Conservation (phyloP, 768 basidiomycete genomes). For the Mycena kentingensis region DNA sequence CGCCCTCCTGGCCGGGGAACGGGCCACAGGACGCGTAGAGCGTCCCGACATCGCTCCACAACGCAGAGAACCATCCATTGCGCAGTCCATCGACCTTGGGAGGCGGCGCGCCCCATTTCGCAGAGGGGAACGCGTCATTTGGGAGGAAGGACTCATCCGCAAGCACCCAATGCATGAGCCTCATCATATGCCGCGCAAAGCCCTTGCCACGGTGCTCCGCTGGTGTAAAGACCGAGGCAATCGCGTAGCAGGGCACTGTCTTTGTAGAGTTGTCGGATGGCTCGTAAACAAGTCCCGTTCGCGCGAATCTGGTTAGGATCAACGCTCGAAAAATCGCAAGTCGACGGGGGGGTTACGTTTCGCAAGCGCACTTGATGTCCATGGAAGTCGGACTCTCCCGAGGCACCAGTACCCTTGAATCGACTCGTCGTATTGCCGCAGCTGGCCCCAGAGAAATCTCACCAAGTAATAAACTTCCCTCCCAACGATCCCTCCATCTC, state of each 20-base stretch:
- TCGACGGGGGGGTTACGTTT: constrained; percentile 59
- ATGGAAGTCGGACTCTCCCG: constrained; percentile 50
- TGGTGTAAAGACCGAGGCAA: constrained; percentile 62
- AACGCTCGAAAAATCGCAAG: not conserved
- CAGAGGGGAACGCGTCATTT: constrained; percentile 26
- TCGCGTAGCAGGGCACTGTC: constrained; percentile 47
- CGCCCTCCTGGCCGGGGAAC: constrained; percentile 28
- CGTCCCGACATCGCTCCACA: constrained; percentile 57
- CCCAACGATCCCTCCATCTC: constrained; percentile 44
- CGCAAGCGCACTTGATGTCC: constrained; percentile 61
- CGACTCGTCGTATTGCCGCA: not conserved
- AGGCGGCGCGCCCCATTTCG: constrained; percentile 50
- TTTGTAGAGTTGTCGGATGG: constrained; percentile 22
- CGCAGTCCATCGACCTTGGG: constrained; percentile 33
- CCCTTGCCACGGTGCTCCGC: constrained; percentile 51
- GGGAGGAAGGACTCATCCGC: constrained; percentile 33
- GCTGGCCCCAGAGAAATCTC: not conserved
- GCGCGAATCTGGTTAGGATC: constrained; percentile 30
- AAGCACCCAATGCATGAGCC: constrained; percentile 59
- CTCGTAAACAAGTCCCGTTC: constrained; percentile 33
- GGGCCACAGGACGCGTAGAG: constrained; percentile 50
- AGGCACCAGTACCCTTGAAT: constrained; percentile 57
- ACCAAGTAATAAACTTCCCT: constrained; percentile 56
- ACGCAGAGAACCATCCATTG: constrained; percentile 47
- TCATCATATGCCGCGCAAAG: constrained; percentile 66